Evolutionary conservation across 345 rosid species (phyloP).

Genomic region (Hibiscus mutabilis): DNA sequence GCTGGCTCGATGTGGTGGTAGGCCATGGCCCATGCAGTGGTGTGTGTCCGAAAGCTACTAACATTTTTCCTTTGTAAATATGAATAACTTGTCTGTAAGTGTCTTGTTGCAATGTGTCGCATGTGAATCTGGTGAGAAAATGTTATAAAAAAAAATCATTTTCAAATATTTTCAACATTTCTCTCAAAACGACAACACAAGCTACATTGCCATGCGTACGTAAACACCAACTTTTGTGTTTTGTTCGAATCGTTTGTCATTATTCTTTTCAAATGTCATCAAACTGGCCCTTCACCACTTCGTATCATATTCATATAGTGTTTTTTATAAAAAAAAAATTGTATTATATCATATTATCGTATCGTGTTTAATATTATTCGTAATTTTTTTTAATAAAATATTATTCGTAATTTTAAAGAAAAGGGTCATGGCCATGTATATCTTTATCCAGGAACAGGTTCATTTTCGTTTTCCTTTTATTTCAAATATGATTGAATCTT

Average conservation of each 20-base stretch:
- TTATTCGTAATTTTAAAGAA: too few species aligned
- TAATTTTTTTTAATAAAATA: too few species aligned
- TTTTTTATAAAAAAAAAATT: too few species aligned
- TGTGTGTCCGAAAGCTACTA: background rate
- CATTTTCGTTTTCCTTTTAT: too few species aligned
- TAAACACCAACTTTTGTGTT: background rate
- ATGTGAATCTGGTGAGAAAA: background rate
- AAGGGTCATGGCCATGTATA: too few species aligned
- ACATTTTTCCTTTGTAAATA: too few species aligned
- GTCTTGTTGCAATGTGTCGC: background rate
- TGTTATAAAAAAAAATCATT: conserved; percentile 2
- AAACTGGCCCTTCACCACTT: background rate
- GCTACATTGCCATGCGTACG: background rate
- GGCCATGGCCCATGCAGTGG: too few species aligned
- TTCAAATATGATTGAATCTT: too few species aligned
- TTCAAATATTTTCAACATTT: background rate
- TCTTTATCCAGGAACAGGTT: background rate
- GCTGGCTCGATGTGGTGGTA: background rate
- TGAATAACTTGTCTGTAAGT: too few species aligned
- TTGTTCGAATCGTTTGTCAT: background rate
- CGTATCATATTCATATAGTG: too few species aligned
- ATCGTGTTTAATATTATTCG: too few species aligned
- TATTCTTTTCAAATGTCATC: background rate
- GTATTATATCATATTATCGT: too few species aligned
- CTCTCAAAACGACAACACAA: background rate